These are phyloP conservation scores for Tylopilus sp. DNA, from an alignment of 768 basidiomycete genomes.

Conservation along the genomic window DNA sequence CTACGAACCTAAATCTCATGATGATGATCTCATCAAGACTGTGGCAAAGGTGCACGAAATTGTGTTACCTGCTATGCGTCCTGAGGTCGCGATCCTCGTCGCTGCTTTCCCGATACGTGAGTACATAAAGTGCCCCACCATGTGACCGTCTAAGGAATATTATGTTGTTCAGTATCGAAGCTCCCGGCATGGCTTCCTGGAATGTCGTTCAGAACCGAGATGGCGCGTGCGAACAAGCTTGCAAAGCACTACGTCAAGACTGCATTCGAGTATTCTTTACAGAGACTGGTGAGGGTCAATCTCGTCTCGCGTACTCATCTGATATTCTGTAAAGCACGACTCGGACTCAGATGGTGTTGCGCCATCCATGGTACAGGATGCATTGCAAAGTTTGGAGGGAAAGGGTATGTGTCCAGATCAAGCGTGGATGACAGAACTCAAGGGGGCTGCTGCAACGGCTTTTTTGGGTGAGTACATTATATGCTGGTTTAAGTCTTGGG, in stretches of 20 bases:
- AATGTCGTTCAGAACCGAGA: background rate
- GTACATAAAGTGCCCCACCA: background rate
- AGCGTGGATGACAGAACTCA: too few relatives aligned
- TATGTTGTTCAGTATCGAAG: background rate
- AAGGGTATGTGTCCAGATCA: background rate
- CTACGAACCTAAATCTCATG: constrained; percentile 6
- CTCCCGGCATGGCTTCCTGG: constrained; percentile 17
- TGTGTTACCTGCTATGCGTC: background rate
- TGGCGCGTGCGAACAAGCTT: background rate
- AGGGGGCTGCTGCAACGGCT: background rate
- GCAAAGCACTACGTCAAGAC: background rate
- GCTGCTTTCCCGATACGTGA: constrained; percentile 4
- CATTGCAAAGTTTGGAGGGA: background rate
- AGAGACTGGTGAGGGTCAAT: background rate
- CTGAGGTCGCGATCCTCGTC: background rate
- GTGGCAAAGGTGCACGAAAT: background rate
- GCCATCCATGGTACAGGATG: background rate
- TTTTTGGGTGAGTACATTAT: background rate
- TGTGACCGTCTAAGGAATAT: background rate
- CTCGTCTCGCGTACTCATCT: fast-evolving
- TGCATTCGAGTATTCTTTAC: constrained; percentile 1
- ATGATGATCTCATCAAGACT: constrained; percentile 4
- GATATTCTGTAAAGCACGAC: background rate
- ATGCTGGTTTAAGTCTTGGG: background rate
- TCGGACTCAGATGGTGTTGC: too few relatives aligned